phyloP scores from a whole-genome alignment of 2,329 filamentous ascomycete genomes.

The Fusarium mundagurra region DNA sequence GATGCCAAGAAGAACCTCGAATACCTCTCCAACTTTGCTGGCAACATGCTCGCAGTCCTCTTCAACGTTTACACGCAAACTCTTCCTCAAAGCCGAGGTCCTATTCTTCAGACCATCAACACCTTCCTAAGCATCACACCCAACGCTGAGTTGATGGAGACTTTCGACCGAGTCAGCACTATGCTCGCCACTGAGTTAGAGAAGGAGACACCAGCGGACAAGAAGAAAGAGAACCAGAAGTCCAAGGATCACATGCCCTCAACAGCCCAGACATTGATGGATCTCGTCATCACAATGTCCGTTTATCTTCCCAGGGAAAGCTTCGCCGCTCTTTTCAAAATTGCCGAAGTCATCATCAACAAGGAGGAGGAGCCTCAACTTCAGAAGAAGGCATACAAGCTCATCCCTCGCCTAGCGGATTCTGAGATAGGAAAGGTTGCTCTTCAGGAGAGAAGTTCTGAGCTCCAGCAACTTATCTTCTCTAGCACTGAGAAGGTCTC shows the following conservation, averaged over 20 bases:
- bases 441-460: constrained; percentile 76
- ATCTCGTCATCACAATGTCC: constrained; percentile 95
- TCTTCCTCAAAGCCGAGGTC: constrained; percentile 88
- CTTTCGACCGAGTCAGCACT: constrained; percentile 85
- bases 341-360: constrained; percentile 84
- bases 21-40: constrained; percentile 82
- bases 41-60: constrained; percentile 93
- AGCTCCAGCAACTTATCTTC: constrained; percentile 85
- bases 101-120: constrained; percentile 94
- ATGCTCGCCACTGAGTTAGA: constrained; percentile 81
- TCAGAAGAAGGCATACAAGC: constrained; percentile 99
- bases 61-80: constrained; percentile 99
- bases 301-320: constrained; percentile 90
- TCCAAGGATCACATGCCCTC: constrained; percentile 83
- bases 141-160: constrained; percentile 80
- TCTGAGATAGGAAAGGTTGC: constrained; percentile 82
- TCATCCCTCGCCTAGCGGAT: constrained; percentile 88
- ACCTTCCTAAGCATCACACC: constrained; percentile 91
- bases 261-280: constrained; percentile 94
- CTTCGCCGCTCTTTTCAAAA: constrained; percentile 85
- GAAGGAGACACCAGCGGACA: constrained; percentile 57
- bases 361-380: constrained; percentile 87
- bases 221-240: constrained; percentile 71
- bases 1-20: constrained; percentile 81
- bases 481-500: constrained; percentile 85